Conservation (phyloP, 306 rosid genomes). For the Trifolium pratense region DNA sequence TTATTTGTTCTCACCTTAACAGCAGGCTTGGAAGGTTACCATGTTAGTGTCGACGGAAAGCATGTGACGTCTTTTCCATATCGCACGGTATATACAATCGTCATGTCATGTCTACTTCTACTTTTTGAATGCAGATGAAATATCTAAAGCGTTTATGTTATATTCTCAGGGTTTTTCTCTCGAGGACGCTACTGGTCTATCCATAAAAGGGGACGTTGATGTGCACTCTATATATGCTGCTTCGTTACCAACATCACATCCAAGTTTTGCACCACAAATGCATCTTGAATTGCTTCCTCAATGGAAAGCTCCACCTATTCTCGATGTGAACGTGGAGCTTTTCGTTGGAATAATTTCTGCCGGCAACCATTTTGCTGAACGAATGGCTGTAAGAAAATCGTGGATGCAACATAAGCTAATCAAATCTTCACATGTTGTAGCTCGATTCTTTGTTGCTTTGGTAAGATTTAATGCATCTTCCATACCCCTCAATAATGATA, state of each 20-base stretch:
- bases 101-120: conserved; percentile 34
- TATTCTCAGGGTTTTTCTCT: conserved; percentile 26
- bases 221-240: conserved; percentile 17
- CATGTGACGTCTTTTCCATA: conserved; percentile 90
- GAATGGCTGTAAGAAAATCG: conserved; percentile 19
- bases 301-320: conserved; percentile 24
- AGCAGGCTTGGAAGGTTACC: conserved; percentile 97
- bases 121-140: conserved; percentile 2
- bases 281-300: conserved; percentile 21
- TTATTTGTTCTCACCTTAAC: conserved; percentile 83
- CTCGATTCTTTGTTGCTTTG: conserved; percentile 27
- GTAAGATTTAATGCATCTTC: conserved; percentile 4
- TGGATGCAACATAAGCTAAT: conserved; percentile 26
- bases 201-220: conserved; percentile 11
- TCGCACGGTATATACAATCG: conserved; percentile 69
- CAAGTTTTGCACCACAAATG: conserved; percentile 23
- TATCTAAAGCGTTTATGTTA: conserved; percentile 12
- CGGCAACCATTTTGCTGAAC: conserved; percentile 5
- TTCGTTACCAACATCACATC: conserved; percentile 20
- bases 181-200: conserved; percentile 5
- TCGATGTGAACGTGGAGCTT: conserved; percentile 2
- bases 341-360: conserved; percentile 21
- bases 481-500: conserved; percentile 24
- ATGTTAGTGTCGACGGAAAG: conserved; percentile 86
- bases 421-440: conserved; percentile 20